Percentiles rank a stretch among this genome's conserved stretches.
Evolutionary conservation across 805 yeast species (phyloP).

Genomic region (Wickerhamomyces ciferrii): DNA sequence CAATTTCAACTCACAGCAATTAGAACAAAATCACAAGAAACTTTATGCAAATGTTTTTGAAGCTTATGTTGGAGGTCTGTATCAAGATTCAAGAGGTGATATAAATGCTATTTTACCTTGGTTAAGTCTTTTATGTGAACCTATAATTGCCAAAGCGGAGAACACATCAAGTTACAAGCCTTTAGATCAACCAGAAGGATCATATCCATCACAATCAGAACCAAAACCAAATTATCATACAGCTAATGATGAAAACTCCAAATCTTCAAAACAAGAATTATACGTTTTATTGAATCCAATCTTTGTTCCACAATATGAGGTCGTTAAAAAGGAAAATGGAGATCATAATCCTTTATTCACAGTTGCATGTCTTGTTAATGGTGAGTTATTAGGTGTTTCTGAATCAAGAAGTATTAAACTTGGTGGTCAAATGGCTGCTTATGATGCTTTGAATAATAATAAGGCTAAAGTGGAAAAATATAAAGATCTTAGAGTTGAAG

Average conservation of each 20-base stretch:
- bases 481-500: conserved; percentile 24
- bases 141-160: not conserved
- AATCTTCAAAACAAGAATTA: conserved; percentile 54
- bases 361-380: conserved; percentile 61
- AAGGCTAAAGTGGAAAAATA: conserved; percentile 44
- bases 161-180: too few species aligned
- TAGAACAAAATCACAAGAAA: conserved; percentile 47
- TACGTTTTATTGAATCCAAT: conserved; percentile 59
- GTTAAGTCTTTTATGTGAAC: conserved; percentile 39
- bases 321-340: conserved; percentile 35
- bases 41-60: conserved; percentile 81
- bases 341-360: conserved; percentile 30
- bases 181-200: too few species aligned
- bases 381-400: conserved; percentile 63
- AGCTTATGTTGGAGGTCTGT: conserved; percentile 82
- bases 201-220: not conserved
- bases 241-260: conserved; percentile 39
- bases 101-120: conserved; percentile 43
- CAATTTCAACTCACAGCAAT: conserved; percentile 27
- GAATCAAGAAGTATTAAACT: conserved; percentile 56
- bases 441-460: conserved; percentile 57
- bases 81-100: conserved; percentile 43
- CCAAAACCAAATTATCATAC: conserved; percentile 40
- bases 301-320: conserved; percentile 46
- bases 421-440: conserved; percentile 81